These are phyloP conservation scores for Solanum hybrid DNA, from an alignment of 305 asterid species.

Conservation along the genomic window DNA sequence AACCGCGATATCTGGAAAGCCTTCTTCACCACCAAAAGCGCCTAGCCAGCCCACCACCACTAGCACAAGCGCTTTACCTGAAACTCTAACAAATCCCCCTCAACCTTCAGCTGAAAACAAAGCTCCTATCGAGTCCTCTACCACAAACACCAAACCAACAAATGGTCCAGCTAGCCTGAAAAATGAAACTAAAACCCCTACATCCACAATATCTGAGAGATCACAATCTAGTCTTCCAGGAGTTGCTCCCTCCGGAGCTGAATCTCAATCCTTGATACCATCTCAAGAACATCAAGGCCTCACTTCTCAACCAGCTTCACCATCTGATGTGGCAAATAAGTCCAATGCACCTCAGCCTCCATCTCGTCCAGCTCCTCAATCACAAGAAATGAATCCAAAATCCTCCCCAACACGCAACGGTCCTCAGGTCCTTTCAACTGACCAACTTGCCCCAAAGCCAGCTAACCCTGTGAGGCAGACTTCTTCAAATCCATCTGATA, in stretches of 20 bases:
- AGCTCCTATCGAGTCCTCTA: too few species aligned
- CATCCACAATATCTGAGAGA: too few species aligned
- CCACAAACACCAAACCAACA: too few species aligned
- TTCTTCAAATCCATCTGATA: background rate
- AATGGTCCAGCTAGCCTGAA: too few species aligned
- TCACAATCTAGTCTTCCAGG: too few species aligned
- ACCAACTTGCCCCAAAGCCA: background rate
- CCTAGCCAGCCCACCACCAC: background rate
- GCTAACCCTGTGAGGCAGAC: background rate
- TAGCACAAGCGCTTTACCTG: background rate
- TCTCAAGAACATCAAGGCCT: too few species aligned
- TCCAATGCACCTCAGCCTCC: too few species aligned
- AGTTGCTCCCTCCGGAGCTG: too few species aligned
- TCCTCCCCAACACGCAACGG: slow-evolving; percentile 22
- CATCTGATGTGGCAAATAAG: too few species aligned
- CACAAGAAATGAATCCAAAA: slow-evolving; percentile 15
- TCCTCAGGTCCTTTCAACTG: background rate
- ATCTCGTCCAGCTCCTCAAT: slow-evolving; percentile 18
- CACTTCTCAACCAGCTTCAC: too few species aligned
- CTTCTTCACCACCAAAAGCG: background rate
- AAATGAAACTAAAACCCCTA: too few species aligned
- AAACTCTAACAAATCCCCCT: background rate
- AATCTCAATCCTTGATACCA: too few species aligned
- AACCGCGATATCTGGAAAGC: background rate
- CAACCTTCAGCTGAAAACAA: background rate